A percentile compares a stretch with the other conserved stretches of the same genome.
phyloP scores from a whole-genome alignment of 441 rosid species.

The Pelargonium citronellum region DNA sequence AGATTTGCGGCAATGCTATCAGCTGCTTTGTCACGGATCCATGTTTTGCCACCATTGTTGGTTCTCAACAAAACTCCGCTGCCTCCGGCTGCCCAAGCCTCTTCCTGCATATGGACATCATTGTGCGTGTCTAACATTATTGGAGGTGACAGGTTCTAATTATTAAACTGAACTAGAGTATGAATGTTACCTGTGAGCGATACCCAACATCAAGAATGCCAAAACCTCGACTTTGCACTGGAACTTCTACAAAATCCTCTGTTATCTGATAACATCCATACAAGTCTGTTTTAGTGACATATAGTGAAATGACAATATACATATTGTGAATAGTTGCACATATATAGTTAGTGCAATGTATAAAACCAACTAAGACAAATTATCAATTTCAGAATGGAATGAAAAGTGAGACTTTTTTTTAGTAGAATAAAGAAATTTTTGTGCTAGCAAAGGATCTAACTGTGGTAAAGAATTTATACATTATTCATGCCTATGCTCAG shows the following conservation, averaged over 20 bases:
- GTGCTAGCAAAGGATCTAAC: too few relatives aligned
- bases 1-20: conserved; percentile 91
- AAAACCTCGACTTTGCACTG: conserved; percentile 90
- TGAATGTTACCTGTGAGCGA: conserved; percentile 61
- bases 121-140: not conserved
- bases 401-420: too few relatives aligned
- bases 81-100: conserved; percentile 99
- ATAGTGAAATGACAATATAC: conserved; percentile 2
- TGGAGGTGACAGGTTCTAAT: not conserved
- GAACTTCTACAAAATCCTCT: conserved; percentile 86
- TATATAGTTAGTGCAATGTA: not conserved
- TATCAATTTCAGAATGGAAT: too few relatives aligned
- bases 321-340: not conserved
- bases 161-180: not conserved
- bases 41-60: conserved; percentile 78
- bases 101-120: conserved; percentile 43
- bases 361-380: not conserved
- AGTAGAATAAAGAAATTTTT: too few relatives aligned
- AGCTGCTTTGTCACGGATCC: conserved; percentile 95
- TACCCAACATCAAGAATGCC: conserved; percentile 94
- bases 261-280: conserved; percentile 42
- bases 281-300: conserved; percentile 11
- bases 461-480: too few relatives aligned
- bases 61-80: conserved; percentile 84
- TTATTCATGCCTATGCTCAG: too few relatives aligned